Base-by-base conservation (phyloP, 106 monocot genomes). In the Acorus calamus region DNA sequence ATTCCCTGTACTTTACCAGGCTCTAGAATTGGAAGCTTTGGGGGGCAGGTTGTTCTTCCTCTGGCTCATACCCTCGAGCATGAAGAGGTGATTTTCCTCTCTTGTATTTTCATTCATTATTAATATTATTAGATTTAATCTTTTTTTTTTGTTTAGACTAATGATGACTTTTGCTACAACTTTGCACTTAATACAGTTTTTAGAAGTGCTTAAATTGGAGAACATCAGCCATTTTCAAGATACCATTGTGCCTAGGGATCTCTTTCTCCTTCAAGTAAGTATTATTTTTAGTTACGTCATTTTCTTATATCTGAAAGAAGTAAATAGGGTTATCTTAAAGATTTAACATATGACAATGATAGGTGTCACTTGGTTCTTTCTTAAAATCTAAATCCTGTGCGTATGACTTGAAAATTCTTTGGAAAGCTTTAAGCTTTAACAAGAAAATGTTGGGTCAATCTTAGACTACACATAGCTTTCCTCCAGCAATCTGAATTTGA, bases 141-240 rank as follows among this genome's bases (percentile, higher is more conserved):
- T 28, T 28, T 28, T 28, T 28, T 28, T 28, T 28, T 28, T 28
- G 28, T 28, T 46, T 2, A 49, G 49, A 28, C 28, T 28, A 28
- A 28, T 28, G 28, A 28, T 28, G 28, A 28, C 28, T 28, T 28
- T 28, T 28, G 28, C 0, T 28, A 28, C 28, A 28, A 28, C 28
- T 28, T 28, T 28, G 28, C 28, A 28, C 28, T 28, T 28, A 28
- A 28, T 61, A 47, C 77, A 87, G 87, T 66, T 83, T 57, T 66
- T 87, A 62, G 87, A 87, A 66, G 72, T 87, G 0, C 64, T 87
- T 14, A 87, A 83, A 67, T 59, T 87, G 69, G 83, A 83, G 74
- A 83, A 69, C 60, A 47, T 62, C 47, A 60, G 77, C 13, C 74
- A 72, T 47, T 54, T 28, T 72, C 77, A 66, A 11, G 83, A 87